Base-by-base conservation (phyloP, 1,139 yeast species). In the Chernovozyma sophiae-reginae region DNA sequence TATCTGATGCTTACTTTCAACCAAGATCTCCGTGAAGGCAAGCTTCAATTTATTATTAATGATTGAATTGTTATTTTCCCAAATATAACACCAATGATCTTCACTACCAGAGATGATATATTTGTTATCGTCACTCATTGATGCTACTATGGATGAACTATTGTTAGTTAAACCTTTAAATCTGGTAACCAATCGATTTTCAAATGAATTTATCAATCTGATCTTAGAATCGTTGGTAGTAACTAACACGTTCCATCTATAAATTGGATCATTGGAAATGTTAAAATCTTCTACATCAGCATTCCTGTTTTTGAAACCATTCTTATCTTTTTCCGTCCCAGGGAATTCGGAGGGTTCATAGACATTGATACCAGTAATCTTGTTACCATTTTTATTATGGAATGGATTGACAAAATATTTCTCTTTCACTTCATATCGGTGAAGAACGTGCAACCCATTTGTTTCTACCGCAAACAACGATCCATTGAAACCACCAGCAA, bases 401-500 rank as follows among this genome's bases (percentile, higher is more conserved):
- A 60, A 61, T 14, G 59, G 50, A 29, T 56, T 58, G 2, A 51
- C 56, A 2, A 63, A 31, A 3, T 60, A 52, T 23, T 49, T 46
- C 19, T 61, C 62, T 36, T 63, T 61, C 32, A 68, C 69, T 42
- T 81, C 89, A 49, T 83, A 76, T 30, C 77, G 70, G 26, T 72
- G 65, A 8, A 72, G 62, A 8, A 72, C 54, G 38, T 73, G 75
- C 26, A 90, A 65, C 0, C 86, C 89, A 34, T 76, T 73, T 0
- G 94, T 81, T 43, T 79, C 80, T 44, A 86, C 58, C 4, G 81
- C 68, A 35, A 73, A 66, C 22, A 87, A 62, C 18, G 77, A 70
- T 1, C 97, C 97, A 46, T 79, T 77, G 51, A 87, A 86, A 4
- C 95, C 89, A 4, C 97, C 97, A 2, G 81, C 81, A 36, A 84